These are phyloP conservation scores for Chaetomidium leptoderma DNA, from an alignment of 495 filamentous ascomycete genomes.

Conservation along the genomic window DNA sequence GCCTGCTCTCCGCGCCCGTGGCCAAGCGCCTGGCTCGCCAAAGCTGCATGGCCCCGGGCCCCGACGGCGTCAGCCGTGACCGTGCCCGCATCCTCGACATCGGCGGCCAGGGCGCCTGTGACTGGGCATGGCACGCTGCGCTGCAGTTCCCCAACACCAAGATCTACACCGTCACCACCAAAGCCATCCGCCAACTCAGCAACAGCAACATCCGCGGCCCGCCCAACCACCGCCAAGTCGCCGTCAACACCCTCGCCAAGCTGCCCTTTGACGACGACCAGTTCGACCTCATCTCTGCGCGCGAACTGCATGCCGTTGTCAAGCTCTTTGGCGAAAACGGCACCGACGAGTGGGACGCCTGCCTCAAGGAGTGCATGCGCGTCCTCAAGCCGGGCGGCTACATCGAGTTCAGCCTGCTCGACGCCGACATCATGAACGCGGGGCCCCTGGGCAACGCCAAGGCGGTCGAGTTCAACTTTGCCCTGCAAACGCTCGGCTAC, in stretches of 20 bases:
- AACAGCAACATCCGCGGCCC: slow-evolving; percentile 74
- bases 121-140: slow-evolving; percentile 94
- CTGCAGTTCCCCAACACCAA: slow-evolving; percentile 76
- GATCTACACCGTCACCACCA: slow-evolving; percentile 78
- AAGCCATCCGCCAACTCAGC: slow-evolving; percentile 57
- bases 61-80: slow-evolving; percentile 42
- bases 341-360: slow-evolving; percentile 82
- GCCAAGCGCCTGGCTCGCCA: slow-evolving; percentile 53
- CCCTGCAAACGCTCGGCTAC: slow-evolving; percentile 80
- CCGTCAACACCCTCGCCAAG: slow-evolving; percentile 66
- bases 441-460: slow-evolving; percentile 73
- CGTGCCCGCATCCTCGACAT: slow-evolving; percentile 77
- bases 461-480: slow-evolving; percentile 83
- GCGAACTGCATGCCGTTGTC: slow-evolving; percentile 77
- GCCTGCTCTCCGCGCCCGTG: slow-evolving; percentile 72
- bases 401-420: slow-evolving; percentile 83
- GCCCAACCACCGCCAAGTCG: slow-evolving; percentile 76
- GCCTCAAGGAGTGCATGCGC: slow-evolving; percentile 79
- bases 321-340: slow-evolving; percentile 60
- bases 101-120: slow-evolving; percentile 75
- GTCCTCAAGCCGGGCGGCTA: slow-evolving; percentile 89
- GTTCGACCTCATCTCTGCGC: slow-evolving; percentile 89
- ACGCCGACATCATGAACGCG: slow-evolving; percentile 81
- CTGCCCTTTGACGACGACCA: slow-evolving; percentile 84
- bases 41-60: slow-evolving; percentile 42